These are phyloP conservation scores for Dactylorhiza incarnata DNA, from an alignment of 106 monocot genomes.

Conservation along the genomic window DNA sequence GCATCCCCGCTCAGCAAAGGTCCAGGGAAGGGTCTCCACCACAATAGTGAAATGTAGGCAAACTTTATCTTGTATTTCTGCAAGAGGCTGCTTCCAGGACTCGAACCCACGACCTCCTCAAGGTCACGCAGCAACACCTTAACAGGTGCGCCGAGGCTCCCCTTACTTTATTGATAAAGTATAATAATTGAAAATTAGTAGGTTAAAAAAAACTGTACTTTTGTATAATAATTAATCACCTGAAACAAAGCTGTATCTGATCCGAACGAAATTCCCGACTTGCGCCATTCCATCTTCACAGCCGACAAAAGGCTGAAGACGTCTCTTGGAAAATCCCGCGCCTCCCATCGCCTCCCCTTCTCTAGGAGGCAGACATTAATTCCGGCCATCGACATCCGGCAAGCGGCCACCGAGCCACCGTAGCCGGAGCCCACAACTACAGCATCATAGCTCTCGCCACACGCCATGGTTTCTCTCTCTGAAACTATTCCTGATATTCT, in stretches of 20 bases:
- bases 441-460: conserved; percentile 21
- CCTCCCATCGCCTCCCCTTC: conserved; percentile 25
- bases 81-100: too few relatives aligned
- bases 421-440: conserved; percentile 31
- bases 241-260: conserved; percentile 24
- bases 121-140: too few relatives aligned
- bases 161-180: too few relatives aligned
- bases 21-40: too few relatives aligned
- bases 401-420: conserved; percentile 26
- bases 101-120: too few relatives aligned
- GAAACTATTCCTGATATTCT: too few relatives aligned
- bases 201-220: neutral
- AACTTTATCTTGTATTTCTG: too few relatives aligned
- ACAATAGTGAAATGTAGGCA: too few relatives aligned
- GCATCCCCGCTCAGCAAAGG: too few relatives aligned
- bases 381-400: conserved; percentile 25
- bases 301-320: conserved; percentile 9
- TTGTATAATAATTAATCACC: conserved; percentile 1
- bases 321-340: conserved; percentile 23
- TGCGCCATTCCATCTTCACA: conserved; percentile 14
- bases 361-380: conserved; percentile 27
- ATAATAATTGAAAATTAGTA: too few relatives aligned
- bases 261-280: conserved; percentile 17
- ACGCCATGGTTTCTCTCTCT: neutral
- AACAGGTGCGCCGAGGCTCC: too few relatives aligned